These are phyloP conservation scores for Ogataea neopini DNA, from an alignment of 805 yeast genomes.

Conservation along the genomic window DNA sequence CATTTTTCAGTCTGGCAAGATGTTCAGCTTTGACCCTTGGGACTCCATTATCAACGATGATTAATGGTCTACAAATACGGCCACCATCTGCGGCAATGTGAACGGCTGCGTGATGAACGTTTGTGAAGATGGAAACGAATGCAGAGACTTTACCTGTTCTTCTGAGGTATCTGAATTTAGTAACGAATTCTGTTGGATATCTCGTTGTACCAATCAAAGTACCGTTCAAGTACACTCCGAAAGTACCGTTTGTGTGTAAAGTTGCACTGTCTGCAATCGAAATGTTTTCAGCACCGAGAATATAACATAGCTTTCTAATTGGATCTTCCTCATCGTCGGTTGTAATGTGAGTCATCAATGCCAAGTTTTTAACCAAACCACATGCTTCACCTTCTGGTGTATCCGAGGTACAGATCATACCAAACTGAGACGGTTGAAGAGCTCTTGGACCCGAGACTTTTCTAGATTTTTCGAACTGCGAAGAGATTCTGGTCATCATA, in stretches of 20 bases:
- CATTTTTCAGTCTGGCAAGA: constrained; percentile 58
- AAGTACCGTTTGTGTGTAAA: constrained; percentile 73
- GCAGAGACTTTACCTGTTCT: constrained; percentile 84
- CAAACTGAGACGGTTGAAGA: constrained; percentile 97
- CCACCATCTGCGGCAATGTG: constrained; percentile 99
- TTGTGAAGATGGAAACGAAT: constrained; percentile 87
- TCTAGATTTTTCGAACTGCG: constrained; percentile 98
- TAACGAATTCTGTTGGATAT: constrained; percentile 81
- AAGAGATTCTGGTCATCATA: constrained; percentile 99
- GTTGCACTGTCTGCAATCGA: constrained; percentile 79
- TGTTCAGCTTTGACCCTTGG: constrained; percentile 76
- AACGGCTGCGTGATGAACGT: constrained; percentile 87
- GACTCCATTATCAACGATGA: constrained; percentile 73
- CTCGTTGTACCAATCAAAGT: constrained; percentile 88
- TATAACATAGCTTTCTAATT: constrained; percentile 68
- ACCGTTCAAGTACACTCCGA: constrained; percentile 90
- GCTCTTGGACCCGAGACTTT: constrained; percentile 99
- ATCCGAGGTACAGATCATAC: constrained; percentile 98
- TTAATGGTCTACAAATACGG: constrained; percentile 94
- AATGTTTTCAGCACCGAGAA: constrained; percentile 89
- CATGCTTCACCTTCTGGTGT: constrained; percentile 99
- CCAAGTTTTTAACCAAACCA: constrained; percentile 95
- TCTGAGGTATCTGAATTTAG: constrained; percentile 75
- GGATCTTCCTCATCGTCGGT: constrained; percentile 98
- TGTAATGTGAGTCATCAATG: constrained; percentile 97